phyloP scores from a whole-genome alignment of 1,284 basidiomycete species.

The Ceraceosorus bombacis region DNA sequence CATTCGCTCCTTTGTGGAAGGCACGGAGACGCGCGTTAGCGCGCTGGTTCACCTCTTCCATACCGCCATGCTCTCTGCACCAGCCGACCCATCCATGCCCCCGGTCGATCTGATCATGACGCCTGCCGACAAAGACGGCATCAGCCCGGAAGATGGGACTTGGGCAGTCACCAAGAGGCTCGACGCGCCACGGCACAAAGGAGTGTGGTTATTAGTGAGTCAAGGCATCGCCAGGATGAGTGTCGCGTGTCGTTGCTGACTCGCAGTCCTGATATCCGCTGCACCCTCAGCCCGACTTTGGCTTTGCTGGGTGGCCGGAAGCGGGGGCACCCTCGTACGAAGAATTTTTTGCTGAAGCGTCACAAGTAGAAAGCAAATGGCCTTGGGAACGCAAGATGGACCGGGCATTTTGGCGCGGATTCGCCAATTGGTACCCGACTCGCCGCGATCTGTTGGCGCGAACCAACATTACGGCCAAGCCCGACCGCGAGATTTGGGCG shows the following conservation, averaged over 20 bases:
- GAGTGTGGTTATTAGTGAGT: too few relatives aligned
- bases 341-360: constrained; percentile 21
- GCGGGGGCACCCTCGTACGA: constrained; percentile 24
- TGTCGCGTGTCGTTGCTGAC: too few relatives aligned
- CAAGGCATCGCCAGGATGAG: too few relatives aligned
- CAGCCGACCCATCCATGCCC: constrained; percentile 16
- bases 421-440: constrained; percentile 23
- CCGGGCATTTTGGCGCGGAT: constrained; percentile 21
- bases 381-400: constrained; percentile 24
- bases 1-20: constrained; percentile 16
- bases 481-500: constrained; percentile 17
- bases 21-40: constrained; percentile 22
- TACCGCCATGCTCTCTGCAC: constrained; percentile 15
- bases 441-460: constrained; percentile 20
- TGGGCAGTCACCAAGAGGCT: constrained; percentile 24
- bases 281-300: constrained; percentile 31
- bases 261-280: too few relatives aligned
- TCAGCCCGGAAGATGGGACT: constrained; percentile 13
- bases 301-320: constrained; percentile 35
- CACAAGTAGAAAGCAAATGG: constrained; percentile 15
- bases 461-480: constrained; percentile 17
- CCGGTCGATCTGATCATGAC: constrained; percentile 22
- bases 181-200: constrained; percentile 12
- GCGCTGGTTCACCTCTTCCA: constrained; percentile 17
- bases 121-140: constrained; percentile 27